These are phyloP conservation scores for Starmerella bacillaris DNA, from an alignment of 805 yeast species.

Conservation along the genomic window DNA sequence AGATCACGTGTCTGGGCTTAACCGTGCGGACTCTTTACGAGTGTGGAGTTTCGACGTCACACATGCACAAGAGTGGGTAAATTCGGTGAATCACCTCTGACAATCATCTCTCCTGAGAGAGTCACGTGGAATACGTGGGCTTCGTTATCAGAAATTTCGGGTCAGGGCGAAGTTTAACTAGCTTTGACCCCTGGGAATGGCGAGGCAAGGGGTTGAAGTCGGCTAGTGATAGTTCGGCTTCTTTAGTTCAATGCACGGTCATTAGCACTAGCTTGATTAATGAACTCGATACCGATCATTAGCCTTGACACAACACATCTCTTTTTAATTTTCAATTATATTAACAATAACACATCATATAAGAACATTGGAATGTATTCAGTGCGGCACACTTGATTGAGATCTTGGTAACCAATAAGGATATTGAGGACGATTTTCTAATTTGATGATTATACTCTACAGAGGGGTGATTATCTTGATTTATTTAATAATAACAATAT, in stretches of 20 bases:
- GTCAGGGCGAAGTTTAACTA: background rate
- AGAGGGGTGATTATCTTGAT: too few relatives aligned
- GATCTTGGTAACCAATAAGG: too few relatives aligned
- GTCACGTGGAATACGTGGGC: constrained; percentile 20
- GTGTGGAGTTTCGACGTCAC: background rate
- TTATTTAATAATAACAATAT: too few relatives aligned
- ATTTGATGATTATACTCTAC: too few relatives aligned
- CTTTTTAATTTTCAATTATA: too few relatives aligned
- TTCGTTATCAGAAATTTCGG: constrained; percentile 20
- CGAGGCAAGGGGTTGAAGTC: constrained; percentile 19
- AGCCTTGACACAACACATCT: constrained; percentile 13
- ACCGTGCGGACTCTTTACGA: constrained; percentile 20
- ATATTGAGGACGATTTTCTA: too few relatives aligned
- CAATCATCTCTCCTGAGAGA: constrained; percentile 17
- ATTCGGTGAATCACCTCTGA: constrained; percentile 19
- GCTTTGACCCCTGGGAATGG: constrained; percentile 18
- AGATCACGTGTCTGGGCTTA: constrained; percentile 12
- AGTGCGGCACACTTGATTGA: too few relatives aligned
- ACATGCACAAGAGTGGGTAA: constrained; percentile 20
- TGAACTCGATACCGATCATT: constrained; percentile 21
- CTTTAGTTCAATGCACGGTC: constrained; percentile 22
- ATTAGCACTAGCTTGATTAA: constrained; percentile 9
- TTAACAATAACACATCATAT: too few relatives aligned
- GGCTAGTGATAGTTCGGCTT: constrained; percentile 3
- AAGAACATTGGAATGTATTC: too few relatives aligned